A percentile compares a stretch with the other conserved stretches of the same genome.
Evolutionary conservation across 805 yeast species (phyloP).

Genomic region (Ogataea pignaliae): DNA sequence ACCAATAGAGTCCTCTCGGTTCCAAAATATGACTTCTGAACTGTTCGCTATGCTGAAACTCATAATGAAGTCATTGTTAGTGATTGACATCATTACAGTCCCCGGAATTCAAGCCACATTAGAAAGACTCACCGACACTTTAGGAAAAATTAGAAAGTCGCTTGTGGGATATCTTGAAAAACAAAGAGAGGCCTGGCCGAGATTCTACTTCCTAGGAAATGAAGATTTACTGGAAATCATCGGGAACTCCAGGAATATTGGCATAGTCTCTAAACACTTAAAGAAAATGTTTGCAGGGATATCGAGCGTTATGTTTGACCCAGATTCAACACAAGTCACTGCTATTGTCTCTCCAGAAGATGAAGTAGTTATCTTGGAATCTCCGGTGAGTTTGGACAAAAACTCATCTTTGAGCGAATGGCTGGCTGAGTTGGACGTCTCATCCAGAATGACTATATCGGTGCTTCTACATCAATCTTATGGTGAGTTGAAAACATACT

Average conservation of each 20-base stretch:
- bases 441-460: conserved; percentile 47
- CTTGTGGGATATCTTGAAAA: conserved; percentile 74
- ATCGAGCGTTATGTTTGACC: conserved; percentile 31
- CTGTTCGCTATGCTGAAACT: conserved; percentile 47
- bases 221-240: conserved; percentile 82
- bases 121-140: conserved; percentile 48
- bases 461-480: conserved; percentile 30
- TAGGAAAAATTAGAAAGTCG: conserved; percentile 57
- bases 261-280: conserved; percentile 51
- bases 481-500: conserved; percentile 10
- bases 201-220: conserved; percentile 86
- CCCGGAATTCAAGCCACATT: conserved; percentile 45
- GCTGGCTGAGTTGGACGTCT: conserved; percentile 55
- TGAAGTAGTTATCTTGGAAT: conserved; percentile 45
- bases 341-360: conserved; percentile 62
- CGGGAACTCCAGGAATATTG: conserved; percentile 53
- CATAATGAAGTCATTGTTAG: conserved; percentile 43
- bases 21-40: conserved; percentile 58
- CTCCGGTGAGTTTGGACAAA: conserved; percentile 40
- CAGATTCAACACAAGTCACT: conserved; percentile 23
- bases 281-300: conserved; percentile 72
- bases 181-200: conserved; percentile 71
- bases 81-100: conserved; percentile 50
- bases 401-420: conserved; percentile 51
- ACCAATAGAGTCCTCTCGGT: conserved; percentile 67